Evolutionary conservation across 352 stramenopile species (phyloP), one percentile per base, ranked within the genome.

Genomic region (Pythium sp.): DNA sequence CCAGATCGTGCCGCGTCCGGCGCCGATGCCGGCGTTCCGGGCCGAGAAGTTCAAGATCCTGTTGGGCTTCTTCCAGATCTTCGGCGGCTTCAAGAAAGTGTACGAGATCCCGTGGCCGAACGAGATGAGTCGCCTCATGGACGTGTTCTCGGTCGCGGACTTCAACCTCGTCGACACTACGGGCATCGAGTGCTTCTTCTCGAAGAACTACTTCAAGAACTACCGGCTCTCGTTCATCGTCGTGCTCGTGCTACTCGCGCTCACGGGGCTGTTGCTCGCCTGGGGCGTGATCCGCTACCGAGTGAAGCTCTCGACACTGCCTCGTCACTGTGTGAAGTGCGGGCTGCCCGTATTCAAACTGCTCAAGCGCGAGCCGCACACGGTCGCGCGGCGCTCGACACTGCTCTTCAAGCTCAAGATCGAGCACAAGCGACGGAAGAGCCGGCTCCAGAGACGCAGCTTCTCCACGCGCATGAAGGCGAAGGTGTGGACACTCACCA

Each of bases 41-140:
- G 72, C 82, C 3, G 85, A 93, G 34, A 93, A 93, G 60, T 85
- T 93, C 58, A 93, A 93, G 72, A 93, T 93, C 41, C 61, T 93
- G 67, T 65, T 93, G 14, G 81, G 76, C 11, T 93, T 91, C 65
- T 91, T 93, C 64, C 85, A 93, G 66, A 76, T 93, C 38, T 82
- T 93, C 55, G 81, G 82, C 2, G 79, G 82, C 51, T 90, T 91
- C 64, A 91, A 93, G 58, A 79, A 86, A 38, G 72, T 86, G 7
- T 93, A 93, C 63, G 80, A 91, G 63, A 89, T 93, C 38, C 75
- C 79, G 41, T 93, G 81, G 85, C 81, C 85, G 2, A 72, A 78
- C 41, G 72, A 70, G 1, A 84, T 91, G 77, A 88, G 74, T 24
- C 64, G 61, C 0, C 75, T 91, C 36, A 84, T 93, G 77, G 82